A percentile compares a stretch with the other conserved stretches of the same genome.
Conservation (phyloP, 495 filamentous ascomycete species). For the Bryoglossum gracile region DNA sequence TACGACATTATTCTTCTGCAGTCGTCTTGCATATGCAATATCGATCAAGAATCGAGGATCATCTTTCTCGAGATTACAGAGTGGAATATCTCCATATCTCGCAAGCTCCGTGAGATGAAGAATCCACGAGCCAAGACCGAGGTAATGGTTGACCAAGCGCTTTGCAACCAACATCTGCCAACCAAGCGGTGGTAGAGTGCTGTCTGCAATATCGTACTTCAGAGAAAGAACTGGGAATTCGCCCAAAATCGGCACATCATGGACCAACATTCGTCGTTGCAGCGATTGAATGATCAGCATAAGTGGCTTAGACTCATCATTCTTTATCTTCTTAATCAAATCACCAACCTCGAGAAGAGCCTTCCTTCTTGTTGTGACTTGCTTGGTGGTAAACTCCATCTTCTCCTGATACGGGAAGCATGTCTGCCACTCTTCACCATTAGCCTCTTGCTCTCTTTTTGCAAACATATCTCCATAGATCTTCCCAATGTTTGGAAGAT, state of each 20-base stretch:
- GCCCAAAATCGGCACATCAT: slow-evolving; percentile 76
- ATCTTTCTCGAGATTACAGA: slow-evolving; percentile 92
- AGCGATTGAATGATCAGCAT: slow-evolving; percentile 88
- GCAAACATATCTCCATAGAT: slow-evolving; percentile 74
- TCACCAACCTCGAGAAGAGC: slow-evolving; percentile 80
- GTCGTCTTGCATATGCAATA: slow-evolving; percentile 82
- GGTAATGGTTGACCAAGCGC: slow-evolving; percentile 78
- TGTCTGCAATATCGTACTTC: slow-evolving; percentile 74
- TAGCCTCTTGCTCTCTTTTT: slow-evolving; percentile 56
- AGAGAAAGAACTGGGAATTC: slow-evolving; percentile 81
- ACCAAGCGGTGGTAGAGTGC: slow-evolving; percentile 79
- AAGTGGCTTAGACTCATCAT: slow-evolving; percentile 70
- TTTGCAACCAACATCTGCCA: slow-evolving; percentile 91
- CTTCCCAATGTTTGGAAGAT: slow-evolving; percentile 83
- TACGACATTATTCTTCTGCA: slow-evolving; percentile 88
- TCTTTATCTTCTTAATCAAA: slow-evolving; percentile 76
- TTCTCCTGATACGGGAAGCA: slow-evolving; percentile 83
- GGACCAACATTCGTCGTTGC: slow-evolving; percentile 67
- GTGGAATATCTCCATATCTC: slow-evolving; percentile 84
- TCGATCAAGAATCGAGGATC: slow-evolving; percentile 94
- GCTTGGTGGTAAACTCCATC: slow-evolving; percentile 75
- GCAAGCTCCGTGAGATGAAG: slow-evolving; percentile 78
- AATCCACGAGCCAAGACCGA: slow-evolving; percentile 87
- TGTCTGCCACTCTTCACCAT: slow-evolving; percentile 63
- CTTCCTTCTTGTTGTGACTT: slow-evolving; percentile 83